Percentiles rank a stretch among this genome's conserved stretches.
phyloP scores from a whole-genome alignment of 306 rosid species.

The Trifolium repens region DNA sequence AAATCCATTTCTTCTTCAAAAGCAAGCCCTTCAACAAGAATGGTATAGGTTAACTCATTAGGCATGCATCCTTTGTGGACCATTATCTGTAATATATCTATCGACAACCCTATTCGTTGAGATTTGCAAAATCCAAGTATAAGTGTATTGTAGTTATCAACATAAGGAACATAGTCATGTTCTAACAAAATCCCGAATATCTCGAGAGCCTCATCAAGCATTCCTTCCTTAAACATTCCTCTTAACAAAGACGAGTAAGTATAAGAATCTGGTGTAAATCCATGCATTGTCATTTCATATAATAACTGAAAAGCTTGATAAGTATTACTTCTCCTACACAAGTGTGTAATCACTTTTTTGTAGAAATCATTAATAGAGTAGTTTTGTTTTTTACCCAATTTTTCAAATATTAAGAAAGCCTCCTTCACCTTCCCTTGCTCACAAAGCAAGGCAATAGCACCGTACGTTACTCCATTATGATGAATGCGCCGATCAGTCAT shows the following conservation, averaged over 20 bases:
- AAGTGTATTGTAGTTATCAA: conserved; percentile 81
- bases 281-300: conserved; percentile 76
- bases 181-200: conserved; percentile 72
- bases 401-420: conserved; percentile 72
- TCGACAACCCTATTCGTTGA: conserved; percentile 61
- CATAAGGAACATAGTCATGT: conserved; percentile 56
- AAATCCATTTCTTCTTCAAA: conserved; percentile 69
- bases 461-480: conserved; percentile 81
- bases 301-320: conserved; percentile 82
- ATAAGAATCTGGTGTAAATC: conserved; percentile 78
- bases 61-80: conserved; percentile 69
- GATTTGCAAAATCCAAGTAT: conserved; percentile 79
- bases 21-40: conserved; percentile 84
- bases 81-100: conserved; percentile 72
- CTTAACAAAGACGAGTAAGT: conserved; percentile 83
- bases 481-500: conserved; percentile 62
- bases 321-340: conserved; percentile 92
- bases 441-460: conserved; percentile 79
- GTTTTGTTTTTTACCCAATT: conserved; percentile 61
- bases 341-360: conserved; percentile 58
- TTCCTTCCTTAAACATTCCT: conserved; percentile 89
- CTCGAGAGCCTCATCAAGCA: conserved; percentile 84
- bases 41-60: conserved; percentile 76
- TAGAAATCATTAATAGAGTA: conserved; percentile 61
- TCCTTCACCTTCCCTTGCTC: conserved; percentile 70